phyloP scores from a whole-genome alignment of 768 basidiomycete genomes.

The Lepiota venenata region DNA sequence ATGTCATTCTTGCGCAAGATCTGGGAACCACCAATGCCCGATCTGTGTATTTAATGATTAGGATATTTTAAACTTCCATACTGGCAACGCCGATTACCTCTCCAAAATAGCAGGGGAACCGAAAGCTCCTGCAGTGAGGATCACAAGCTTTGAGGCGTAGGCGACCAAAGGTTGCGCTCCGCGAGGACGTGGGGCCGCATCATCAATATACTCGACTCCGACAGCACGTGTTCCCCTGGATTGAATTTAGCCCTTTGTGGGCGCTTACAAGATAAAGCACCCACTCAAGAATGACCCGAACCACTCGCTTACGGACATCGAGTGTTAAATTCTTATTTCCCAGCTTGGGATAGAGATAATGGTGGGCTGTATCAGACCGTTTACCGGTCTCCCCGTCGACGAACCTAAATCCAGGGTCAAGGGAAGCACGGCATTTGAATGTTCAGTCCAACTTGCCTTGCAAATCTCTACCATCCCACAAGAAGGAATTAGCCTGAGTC shows the following conservation, averaged over 20 bases:
- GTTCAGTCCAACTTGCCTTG: constrained; percentile 34
- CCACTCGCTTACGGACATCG: constrained; percentile 37
- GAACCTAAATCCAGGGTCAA: constrained; percentile 38
- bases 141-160: constrained; percentile 41
- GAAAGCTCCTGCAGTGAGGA: constrained; percentile 51
- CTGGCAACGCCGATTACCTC: constrained; percentile 20
- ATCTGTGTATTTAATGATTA: constrained; percentile 14
- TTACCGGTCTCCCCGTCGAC: constrained; percentile 46
- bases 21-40: constrained; percentile 52
- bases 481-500: not conserved
- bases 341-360: constrained; percentile 47
- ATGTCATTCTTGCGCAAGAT: constrained; percentile 49
- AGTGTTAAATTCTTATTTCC: constrained; percentile 41
- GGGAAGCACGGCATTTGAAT: not conserved
- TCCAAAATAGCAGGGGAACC: constrained; percentile 57
- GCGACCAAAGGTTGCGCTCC: constrained; percentile 20
- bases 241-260: not conserved
- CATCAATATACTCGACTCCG: constrained; percentile 50
- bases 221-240: constrained; percentile 37
- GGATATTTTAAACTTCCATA: not conserved
- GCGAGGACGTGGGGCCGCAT: constrained; percentile 24
- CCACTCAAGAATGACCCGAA: constrained; percentile 48
- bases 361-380: constrained; percentile 54
- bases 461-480: constrained; percentile 40
- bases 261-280: constrained; percentile 5